phyloP scores from a whole-genome alignment of 768 basidiomycete species.

The Tephrocybe sp. region DNA sequence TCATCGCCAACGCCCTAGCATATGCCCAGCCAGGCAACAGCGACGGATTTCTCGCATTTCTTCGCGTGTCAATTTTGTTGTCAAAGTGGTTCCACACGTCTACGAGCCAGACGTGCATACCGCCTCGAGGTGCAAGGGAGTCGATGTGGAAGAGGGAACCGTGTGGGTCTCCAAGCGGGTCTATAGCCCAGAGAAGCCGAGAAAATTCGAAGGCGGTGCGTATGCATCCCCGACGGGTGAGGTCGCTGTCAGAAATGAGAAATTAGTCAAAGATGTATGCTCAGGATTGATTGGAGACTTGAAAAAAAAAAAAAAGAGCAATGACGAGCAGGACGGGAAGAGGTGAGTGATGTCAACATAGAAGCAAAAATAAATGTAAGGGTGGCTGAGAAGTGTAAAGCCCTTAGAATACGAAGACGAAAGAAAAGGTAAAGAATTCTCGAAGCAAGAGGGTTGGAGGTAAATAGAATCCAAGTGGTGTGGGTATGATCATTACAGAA shows the following conservation, averaged over 20 bases:
- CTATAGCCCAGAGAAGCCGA: constrained; percentile 78
- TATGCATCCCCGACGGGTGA: constrained; percentile 86
- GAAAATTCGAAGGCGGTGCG: constrained; percentile 92
- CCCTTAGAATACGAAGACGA: no score
- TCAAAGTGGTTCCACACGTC: constrained; percentile 55
- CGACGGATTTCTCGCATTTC: constrained; percentile 45
- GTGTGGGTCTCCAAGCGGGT: constrained; percentile 88
- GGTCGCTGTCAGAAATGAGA: constrained; percentile 46
- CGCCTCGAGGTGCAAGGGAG: constrained; percentile 77
- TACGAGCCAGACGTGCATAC: constrained; percentile 79
- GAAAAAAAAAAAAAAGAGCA: no score
- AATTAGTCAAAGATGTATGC: neutral
- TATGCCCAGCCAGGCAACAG: constrained; percentile 79
- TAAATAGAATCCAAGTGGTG: no score
- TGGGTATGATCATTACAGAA: no score
- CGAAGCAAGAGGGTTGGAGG: no score
- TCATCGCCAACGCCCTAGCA: constrained; percentile 65
- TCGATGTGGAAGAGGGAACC: constrained; percentile 83
- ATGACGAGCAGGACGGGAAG: no score
- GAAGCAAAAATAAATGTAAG: no score
- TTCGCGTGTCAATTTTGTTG: constrained; percentile 6
- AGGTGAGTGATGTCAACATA: no score
- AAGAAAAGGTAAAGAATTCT: no score
- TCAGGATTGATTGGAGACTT: no score
- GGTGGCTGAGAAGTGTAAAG: no score